Conservation (phyloP, 768 basidiomycete genomes). For the Daedaleopsis sinensis region DNA sequence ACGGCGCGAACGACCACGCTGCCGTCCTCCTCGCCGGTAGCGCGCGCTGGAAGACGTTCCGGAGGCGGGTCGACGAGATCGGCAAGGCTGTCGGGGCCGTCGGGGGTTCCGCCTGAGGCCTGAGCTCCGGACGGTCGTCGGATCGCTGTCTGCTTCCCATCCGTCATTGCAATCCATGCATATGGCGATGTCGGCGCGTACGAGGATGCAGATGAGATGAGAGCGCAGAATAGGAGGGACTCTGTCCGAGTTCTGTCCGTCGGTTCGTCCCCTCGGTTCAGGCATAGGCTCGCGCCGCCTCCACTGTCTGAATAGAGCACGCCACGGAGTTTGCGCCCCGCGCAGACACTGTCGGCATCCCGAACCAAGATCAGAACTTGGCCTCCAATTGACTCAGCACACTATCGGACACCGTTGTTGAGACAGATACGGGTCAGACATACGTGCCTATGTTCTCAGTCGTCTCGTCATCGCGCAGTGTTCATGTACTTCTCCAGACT, state of each 20-base stretch:
- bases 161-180: too few relatives aligned
- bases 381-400: slow-evolving; percentile 87
- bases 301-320: slow-evolving; percentile 21
- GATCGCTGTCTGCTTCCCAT: not conserved
- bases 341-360: slow-evolving; percentile 8
- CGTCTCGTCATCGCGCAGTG: too few relatives aligned
- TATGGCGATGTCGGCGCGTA: too few relatives aligned
- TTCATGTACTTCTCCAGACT: not conserved
- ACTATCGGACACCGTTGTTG: slow-evolving; percentile 62
- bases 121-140: not conserved
- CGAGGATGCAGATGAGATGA: not conserved
- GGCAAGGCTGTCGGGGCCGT: slow-evolving; percentile 56
- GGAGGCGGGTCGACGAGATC: slow-evolving; percentile 75
- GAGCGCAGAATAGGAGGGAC: too few relatives aligned
- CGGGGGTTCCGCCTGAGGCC: slow-evolving; percentile 18
- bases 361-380: slow-evolving; percentile 59
- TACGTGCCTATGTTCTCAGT: not conserved
- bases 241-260: not conserved
- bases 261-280: slow-evolving; percentile 25
- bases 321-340: slow-evolving; percentile 8
- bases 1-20: slow-evolving; percentile 52
- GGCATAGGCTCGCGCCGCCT: slow-evolving; percentile 14
- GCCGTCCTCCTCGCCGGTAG: slow-evolving; percentile 63
- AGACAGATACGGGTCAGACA: slow-evolving; percentile 94
- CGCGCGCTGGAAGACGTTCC: slow-evolving; percentile 70